Evolutionary conservation across 73 alveolate genomes (phyloP), one percentile per base, ranked within the genome.

Genomic region (Paramecium pentaurelia): DNA sequence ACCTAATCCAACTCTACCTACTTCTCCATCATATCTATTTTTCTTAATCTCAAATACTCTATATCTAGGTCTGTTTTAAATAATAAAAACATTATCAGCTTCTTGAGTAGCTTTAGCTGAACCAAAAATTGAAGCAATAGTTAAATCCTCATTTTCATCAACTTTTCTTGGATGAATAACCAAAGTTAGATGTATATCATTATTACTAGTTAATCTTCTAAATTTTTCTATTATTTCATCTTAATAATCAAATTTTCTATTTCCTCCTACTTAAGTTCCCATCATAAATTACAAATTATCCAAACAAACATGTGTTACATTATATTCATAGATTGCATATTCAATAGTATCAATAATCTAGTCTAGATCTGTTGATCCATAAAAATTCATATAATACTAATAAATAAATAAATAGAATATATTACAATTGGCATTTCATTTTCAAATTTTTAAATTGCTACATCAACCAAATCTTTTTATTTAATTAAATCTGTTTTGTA

Each of bases 151-250:
- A 40, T 95, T 98, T 58, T 97, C 99, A 77, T 97, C 99, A 12
- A 94, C 98, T 91, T 97, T 97, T 92, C 95, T 96, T 4, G 99
- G 99, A 95, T 97, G 99, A 85, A 97, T 93, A 22, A 97, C 98
- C 18, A 96, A 86, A 6, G 97, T 93, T 54, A 96, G 47, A 84
- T 97, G 99, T 0, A 96, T 96, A 37, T 95, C 94, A 60, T 85
- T 85, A 36, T 95, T 97, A 14, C 99, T 95, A 30, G 98, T 95
- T 22, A 96, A 86, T 44, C 92, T 45, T 42, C 99, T 70, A 28
- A 97, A 92, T 84, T 77, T 93, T 27, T 94, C 86, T 6, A 95
- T 90, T 0, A 96, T 97, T 37, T 91, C 84, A 68, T 97, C 98
- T 89, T 97, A 93, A 34, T 94, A 88, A 37, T 97, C 99, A 73